Percentiles rank a stretch among this genome's conserved stretches.
Evolutionary conservation across 345 rosid genomes (phyloP).

Genomic region (Litchi chinensis): DNA sequence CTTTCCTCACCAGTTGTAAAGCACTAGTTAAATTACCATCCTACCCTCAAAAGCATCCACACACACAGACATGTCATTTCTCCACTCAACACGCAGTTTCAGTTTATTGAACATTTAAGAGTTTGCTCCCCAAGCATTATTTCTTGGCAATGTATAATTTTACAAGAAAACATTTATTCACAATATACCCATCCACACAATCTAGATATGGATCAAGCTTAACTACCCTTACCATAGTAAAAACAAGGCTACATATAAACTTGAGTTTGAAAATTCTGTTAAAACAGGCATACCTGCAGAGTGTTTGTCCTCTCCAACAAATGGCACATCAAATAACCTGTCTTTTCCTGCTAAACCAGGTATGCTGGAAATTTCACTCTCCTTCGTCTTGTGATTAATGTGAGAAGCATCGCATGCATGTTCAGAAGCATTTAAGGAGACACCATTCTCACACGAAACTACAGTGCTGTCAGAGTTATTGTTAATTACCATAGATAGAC

Average conservation of each 20-base stretch:
- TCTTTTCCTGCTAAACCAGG: constrained; percentile 56
- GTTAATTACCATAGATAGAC: constrained; percentile 43
- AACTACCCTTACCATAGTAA: background rate
- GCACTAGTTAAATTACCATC: background rate
- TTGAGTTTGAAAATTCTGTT: constrained; percentile 7
- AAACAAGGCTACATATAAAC: background rate
- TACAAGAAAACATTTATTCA: background rate
- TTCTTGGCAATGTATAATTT: background rate
- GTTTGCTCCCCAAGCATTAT: background rate
- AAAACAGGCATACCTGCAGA: constrained; percentile 56
- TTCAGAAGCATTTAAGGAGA: constrained; percentile 43
- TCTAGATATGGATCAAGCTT: background rate
- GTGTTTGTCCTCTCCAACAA: constrained; percentile 63
- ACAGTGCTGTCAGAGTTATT: constrained; percentile 75
- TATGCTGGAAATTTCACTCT: constrained; percentile 52
- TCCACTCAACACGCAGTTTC: background rate
- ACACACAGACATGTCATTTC: background rate
- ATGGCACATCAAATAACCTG: constrained; percentile 79
- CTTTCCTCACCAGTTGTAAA: background rate
- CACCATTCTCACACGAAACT: constrained; percentile 58
- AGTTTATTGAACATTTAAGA: background rate
- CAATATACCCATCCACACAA: background rate
- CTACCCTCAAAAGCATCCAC: background rate
- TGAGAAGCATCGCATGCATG: constrained; percentile 49
- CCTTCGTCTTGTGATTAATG: constrained; percentile 50